Evolutionary conservation across 106 monocot genomes (phyloP).

Genomic region (Hemerocallis citrina): DNA sequence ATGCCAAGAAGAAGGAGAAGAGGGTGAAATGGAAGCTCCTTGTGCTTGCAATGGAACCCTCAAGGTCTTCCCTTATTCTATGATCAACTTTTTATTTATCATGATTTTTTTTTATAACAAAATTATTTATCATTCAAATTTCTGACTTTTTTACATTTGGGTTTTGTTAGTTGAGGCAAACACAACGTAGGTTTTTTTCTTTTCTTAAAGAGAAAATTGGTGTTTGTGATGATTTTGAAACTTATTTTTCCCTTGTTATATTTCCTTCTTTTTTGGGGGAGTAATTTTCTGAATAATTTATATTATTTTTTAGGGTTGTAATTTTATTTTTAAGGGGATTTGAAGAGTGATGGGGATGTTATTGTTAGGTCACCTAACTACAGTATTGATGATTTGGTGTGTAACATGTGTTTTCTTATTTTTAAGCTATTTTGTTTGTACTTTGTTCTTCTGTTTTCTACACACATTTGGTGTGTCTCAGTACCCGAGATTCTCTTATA

Average conservation of each 20-base stretch:
- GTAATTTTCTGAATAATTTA: no score
- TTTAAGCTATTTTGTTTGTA: no score
- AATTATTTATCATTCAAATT: neutral
- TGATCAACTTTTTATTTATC: neutral
- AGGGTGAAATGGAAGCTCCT: conserved; percentile 73
- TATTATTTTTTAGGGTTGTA: neutral
- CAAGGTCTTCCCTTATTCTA: conserved; percentile 55
- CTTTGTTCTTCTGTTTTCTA: no score
- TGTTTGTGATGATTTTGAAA: no score
- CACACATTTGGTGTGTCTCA: no score
- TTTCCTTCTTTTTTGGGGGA: no score
- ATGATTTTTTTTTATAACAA: conserved; percentile 8
- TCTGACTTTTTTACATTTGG: neutral
- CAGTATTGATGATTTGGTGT: neutral
- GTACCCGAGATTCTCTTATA: no score
- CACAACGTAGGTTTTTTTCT: neutral
- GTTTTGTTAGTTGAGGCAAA: neutral
- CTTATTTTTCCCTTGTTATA: neutral
- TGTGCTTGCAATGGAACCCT: conserved; percentile 86
- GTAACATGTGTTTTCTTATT: neutral
- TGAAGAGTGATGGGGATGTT: neutral
- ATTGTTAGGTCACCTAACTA: neutral
- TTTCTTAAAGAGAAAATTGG: neutral
- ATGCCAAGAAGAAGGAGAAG: conserved; percentile 62
- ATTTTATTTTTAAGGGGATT: no score